Base-by-base conservation (phyloP, 331 rosid genomes). In the Malus hybrid region DNA sequence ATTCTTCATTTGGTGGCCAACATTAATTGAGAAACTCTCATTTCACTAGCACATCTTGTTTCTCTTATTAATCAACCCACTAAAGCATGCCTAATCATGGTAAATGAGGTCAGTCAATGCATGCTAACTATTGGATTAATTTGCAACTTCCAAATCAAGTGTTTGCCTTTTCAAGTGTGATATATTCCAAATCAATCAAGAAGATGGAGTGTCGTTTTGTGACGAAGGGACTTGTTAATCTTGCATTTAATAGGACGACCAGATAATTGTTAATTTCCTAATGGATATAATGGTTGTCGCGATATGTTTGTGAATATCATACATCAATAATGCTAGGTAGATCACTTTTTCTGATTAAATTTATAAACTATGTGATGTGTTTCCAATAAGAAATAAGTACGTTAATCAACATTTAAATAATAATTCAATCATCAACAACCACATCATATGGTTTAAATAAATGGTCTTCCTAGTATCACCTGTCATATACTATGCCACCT, bases 41-140 rank as follows among this genome's bases (percentile, higher is more conserved):
- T 50, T 50, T 50, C 56, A 15, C 56, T 50, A 15, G n/a, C n/a
- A 50, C 4, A 50, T 73, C 46, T 75, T 79, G 73, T 75, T 71
- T 81, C 82, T 77, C 82, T 78, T 80, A 63, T 69, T 32, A 63
- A 46, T 71, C 68, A 77, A 50, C 68, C 61, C 80, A 60, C 39
- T 72, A 32, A 36, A 28, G 69, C 90, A 64, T 77, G 84, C 75
- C 67, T 70, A 67, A 65, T 72, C 54, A 73, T 74, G 28, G 44
- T 71, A 54, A 73, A 15, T 29, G 2, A 65, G 62, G 62, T 42
- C 52, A 78, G 56, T 50, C 56, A 50, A 50, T 50, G 55, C 55
- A 48, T 48, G 54, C 19, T 46, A 46, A 46, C 34, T 71, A 14
- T 70, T 48, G 59, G 54, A 14, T 29, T 34, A 50, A 65, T 7